phyloP scores from a whole-genome alignment of 2,329 filamentous ascomycete species.

The Pseudogymnoascus sp. region DNA sequence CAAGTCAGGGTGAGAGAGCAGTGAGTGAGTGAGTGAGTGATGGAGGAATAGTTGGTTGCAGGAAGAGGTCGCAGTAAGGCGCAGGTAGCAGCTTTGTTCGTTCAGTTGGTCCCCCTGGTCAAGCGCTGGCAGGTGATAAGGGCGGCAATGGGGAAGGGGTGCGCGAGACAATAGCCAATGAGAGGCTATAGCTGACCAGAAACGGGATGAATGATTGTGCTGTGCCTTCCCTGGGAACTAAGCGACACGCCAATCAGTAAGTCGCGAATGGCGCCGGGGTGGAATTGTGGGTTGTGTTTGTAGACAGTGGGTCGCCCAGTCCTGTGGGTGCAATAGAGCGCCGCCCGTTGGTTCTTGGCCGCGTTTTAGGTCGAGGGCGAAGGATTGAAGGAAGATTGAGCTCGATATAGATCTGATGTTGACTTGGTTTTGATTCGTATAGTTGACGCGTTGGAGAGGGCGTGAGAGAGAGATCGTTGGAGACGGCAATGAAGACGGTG shows the following conservation, averaged over 20 bases:
- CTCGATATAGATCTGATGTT: not conserved
- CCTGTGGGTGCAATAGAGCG: conserved; percentile 3
- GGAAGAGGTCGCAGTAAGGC: not conserved
- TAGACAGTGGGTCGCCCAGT: conserved; percentile 1
- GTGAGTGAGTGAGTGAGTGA: not conserved
- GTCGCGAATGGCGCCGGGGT: not conserved
- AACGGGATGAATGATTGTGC: not conserved
- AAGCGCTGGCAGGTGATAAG: conserved; percentile 1
- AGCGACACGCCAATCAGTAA: conserved; percentile 4
- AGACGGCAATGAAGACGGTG: not conserved
- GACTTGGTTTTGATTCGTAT: not conserved
- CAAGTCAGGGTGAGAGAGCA: not conserved
- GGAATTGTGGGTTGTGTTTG: not conserved
- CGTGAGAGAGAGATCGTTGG: not conserved
- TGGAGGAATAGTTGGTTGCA: not conserved
- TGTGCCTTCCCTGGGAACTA: not conserved
- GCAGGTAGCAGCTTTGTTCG: not conserved
- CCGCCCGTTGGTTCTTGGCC: conserved; percentile 5
- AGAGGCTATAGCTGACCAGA: not conserved
- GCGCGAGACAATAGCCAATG: not conserved
- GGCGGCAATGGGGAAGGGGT: not conserved
- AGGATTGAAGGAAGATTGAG: not conserved
- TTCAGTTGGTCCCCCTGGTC: conserved; percentile 6
- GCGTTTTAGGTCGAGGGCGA: conserved; percentile 3
- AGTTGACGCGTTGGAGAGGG: not conserved